Evolutionary conservation across 345 rosid genomes (phyloP).

Genomic region (Hypericum androsaemum): DNA sequence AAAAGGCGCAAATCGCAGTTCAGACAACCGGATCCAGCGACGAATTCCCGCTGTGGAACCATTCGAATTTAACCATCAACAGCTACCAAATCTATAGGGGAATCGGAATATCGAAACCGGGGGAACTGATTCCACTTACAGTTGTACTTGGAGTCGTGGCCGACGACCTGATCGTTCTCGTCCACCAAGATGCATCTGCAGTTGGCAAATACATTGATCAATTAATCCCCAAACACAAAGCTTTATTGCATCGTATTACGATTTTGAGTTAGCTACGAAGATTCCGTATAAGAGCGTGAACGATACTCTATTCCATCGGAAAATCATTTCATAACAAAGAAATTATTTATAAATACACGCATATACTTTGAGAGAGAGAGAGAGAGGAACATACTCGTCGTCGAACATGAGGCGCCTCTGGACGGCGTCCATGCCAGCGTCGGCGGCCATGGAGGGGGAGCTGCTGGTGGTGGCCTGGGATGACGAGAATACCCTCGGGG

Average conservation of each 20-base stretch:
- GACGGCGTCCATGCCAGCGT: constrained; percentile 91
- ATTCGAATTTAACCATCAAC: not conserved
- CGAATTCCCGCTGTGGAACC: not conserved
- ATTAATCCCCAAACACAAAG: no score
- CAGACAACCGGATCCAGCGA: not conserved
- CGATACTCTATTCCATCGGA: no score
- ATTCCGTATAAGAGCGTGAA: no score
- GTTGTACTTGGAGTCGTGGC: constrained; percentile 78
- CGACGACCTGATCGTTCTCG: constrained; percentile 65
- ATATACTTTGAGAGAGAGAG: not conserved
- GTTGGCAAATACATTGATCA: no score
- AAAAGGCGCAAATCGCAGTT: not conserved
- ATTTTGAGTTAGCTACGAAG: no score
- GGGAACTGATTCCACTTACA: constrained; percentile 37
- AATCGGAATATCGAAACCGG: not conserved
- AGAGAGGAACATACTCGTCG: constrained; percentile 45
- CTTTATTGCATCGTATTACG: no score
- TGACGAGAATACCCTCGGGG: constrained; percentile 17
- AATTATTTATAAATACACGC: no score
- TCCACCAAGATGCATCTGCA: constrained; percentile 94
- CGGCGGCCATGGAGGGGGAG: constrained; percentile 45
- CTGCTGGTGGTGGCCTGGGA: constrained; percentile 12
- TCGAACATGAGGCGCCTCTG: constrained; percentile 98
- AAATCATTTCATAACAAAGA: no score
- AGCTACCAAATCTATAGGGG: not conserved